These are phyloP conservation scores for Rhodotorula sp. DNA, from an alignment of 1,284 basidiomycete species.

Conservation along the genomic window DNA sequence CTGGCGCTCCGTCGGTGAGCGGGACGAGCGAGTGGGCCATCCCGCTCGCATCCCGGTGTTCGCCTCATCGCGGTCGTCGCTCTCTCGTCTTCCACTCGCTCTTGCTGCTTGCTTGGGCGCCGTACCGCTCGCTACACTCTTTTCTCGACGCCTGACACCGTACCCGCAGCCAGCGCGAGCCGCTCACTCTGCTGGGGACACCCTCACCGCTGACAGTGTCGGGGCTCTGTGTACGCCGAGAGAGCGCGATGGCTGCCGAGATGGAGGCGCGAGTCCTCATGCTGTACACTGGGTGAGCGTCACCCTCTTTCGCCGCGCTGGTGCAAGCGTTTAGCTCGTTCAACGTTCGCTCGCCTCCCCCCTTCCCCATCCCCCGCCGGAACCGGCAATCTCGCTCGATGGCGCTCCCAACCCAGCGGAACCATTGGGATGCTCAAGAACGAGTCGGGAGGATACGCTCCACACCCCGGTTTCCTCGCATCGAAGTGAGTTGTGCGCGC, in stretches of 20 bases:
- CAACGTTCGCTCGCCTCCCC: not conserved
- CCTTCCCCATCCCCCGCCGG: not conserved
- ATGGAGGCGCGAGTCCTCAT: constrained; percentile 77
- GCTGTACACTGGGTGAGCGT: constrained; percentile 77
- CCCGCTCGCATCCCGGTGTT: too few species aligned
- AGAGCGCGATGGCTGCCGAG: not conserved
- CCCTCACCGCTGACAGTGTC: not conserved
- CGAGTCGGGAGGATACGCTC: constrained; percentile 65
- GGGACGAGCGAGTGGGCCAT: too few species aligned
- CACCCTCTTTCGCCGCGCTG: not conserved
- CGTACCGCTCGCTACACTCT: not conserved
- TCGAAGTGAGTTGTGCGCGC: constrained; percentile 11
- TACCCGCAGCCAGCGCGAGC: not conserved
- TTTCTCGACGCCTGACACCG: not conserved
- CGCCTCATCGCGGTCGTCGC: not conserved
- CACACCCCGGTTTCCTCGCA: constrained; percentile 75
- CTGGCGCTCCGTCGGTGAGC: too few species aligned
- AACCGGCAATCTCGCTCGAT: not conserved
- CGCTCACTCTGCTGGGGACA: not conserved
- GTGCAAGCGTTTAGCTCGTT: not conserved
- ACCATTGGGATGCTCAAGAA: constrained; percentile 67
- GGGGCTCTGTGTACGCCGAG: not conserved
- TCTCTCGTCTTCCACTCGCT: not conserved
- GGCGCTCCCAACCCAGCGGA: constrained; percentile 21
- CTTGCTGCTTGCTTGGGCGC: not conserved